Evolutionary conservation across 2,329 filamentous ascomycete species (phyloP).

Genomic region (Fusarium kyushuense): DNA sequence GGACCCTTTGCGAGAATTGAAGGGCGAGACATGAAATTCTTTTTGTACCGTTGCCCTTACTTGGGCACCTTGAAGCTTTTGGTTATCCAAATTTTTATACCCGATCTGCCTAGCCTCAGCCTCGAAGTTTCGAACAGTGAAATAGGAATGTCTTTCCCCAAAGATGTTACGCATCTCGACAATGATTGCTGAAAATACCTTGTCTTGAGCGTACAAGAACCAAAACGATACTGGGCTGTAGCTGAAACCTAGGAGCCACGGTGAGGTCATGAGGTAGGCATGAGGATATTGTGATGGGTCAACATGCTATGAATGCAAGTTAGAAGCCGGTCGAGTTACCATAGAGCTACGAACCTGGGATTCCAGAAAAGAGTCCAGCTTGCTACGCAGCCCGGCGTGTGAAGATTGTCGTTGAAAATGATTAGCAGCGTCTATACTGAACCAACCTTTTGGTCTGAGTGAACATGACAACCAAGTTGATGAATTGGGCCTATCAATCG

Average conservation of each 20-base stretch:
- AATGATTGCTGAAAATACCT: slow-evolving; percentile 72
- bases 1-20: slow-evolving; percentile 71
- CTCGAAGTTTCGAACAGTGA: slow-evolving; percentile 47
- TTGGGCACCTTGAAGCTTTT: slow-evolving; percentile 13
- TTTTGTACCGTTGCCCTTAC: slow-evolving; percentile 71
- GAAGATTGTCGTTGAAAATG: slow-evolving; percentile 69
- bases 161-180: slow-evolving; percentile 84
- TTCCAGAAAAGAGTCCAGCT: slow-evolving; percentile 70
- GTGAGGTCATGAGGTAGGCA: slow-evolving; percentile 78
- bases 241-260: slow-evolving; percentile 75
- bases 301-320: slow-evolving; percentile 61
- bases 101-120: slow-evolving; percentile 35
- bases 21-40: slow-evolving; percentile 82
- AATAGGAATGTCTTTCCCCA: slow-evolving; percentile 69
- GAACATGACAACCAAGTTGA: slow-evolving; percentile 48
- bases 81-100: not conserved
- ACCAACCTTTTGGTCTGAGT: slow-evolving; percentile 60
- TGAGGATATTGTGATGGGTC: slow-evolving; percentile 71
- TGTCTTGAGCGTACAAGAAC: slow-evolving; percentile 75
- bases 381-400: slow-evolving; percentile 69
- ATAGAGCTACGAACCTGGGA: slow-evolving; percentile 60
- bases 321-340: not conserved
- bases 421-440: slow-evolving; percentile 69
- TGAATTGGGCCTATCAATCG: slow-evolving; percentile 52
- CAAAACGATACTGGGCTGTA: slow-evolving; percentile 85